Evolutionary conservation across 345 rosid genomes (phyloP), one percentile per base, ranked within the genome.

Genomic region (Sonneratia caseolaris): DNA sequence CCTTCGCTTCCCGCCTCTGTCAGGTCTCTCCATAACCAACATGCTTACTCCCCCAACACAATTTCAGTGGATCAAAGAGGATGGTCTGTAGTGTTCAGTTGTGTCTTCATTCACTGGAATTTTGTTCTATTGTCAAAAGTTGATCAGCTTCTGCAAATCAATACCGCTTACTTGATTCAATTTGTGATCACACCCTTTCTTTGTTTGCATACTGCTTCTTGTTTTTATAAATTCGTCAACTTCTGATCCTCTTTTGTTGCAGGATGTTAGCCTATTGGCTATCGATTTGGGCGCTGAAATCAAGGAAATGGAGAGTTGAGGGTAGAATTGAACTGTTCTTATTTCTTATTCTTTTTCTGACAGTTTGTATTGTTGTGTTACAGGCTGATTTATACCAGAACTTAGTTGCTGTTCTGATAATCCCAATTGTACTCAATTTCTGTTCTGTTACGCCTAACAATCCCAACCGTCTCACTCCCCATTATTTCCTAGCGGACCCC

Each of bases 1-100:
- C 90, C 45, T 84, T 95, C 57, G 96, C 97, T 40, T 88, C 99
- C 81, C 85, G 88, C 70, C 98, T 95, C 73, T 95, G 98, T 83
- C 96, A 83, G 97, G 97, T 82, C 71, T 68, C 38, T 13, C 45
- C 0, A 42, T 42, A 42, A 9, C 32, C 32, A 27, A 27, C 32
- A 27, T 27, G 32, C 1, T 7, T 47, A 42, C 32, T 27, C 32
- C 32, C 32, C 32, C 32, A 27, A 56, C n/a, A 24, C 24, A 11
- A 12, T 7, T 56, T 56, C n/a, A 27, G 32, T 56, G 24, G 62
- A 56, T 18, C 32, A 27, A 27, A 27, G 32, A 27, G 32, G 32
- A 27, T 27, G 32, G 32, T 27, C 32, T 27, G 32, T 40, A 4
- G 43, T 40, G 43, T 8, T 40, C 43, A 1, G 43, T 40, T 40